A percentile compares a stretch with the other conserved stretches of the same genome.
Evolutionary conservation across 768 basidiomycete species (phyloP).

Genomic region (Myochromella boudieri): DNA sequence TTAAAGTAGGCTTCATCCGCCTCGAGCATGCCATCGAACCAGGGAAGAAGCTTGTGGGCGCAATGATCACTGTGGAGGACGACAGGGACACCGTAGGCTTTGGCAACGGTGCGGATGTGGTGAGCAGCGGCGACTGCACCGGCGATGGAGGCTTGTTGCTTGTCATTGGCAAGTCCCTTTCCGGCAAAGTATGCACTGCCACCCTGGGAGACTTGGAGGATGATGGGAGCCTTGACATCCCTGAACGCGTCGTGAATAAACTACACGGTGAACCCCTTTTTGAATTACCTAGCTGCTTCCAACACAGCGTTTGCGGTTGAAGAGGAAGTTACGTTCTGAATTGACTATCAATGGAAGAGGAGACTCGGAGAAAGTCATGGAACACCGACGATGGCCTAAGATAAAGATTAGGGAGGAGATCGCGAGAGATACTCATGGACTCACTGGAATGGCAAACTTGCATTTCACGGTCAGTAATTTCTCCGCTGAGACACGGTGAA

Average conservation of each 20-base stretch:
- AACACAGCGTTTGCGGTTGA: conserved; percentile 93
- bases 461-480: conserved; percentile 11
- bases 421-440: conserved; percentile 28
- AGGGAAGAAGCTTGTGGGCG: conserved; percentile 94
- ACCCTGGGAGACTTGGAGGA: conserved; percentile 96
- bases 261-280: conserved; percentile 2
- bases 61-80: conserved; percentile 99
- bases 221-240: conserved; percentile 96
- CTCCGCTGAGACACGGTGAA: neutral
- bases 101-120: conserved; percentile 86
- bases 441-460: conserved; percentile 84
- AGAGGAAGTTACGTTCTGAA: conserved; percentile 93
- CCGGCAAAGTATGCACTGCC: conserved; percentile 96
- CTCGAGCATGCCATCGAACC: conserved; percentile 99
- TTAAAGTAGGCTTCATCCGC: conserved; percentile 95
- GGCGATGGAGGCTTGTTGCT: conserved; percentile 92
- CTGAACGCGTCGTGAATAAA: conserved; percentile 36
- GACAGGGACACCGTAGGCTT: conserved; percentile 93
- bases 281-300: conserved; percentile 83
- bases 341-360: conserved; percentile 9
- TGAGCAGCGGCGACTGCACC: conserved; percentile 92
- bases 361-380: conserved; percentile 8
- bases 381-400: conserved; percentile 74
- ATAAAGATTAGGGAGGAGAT: conserved; percentile 7
- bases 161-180: conserved; percentile 92